Evolutionary conservation across 176 grass and related monocot genomes (phyloP), one percentile per base, ranked within the genome.

Genomic region (Poa annua): DNA sequence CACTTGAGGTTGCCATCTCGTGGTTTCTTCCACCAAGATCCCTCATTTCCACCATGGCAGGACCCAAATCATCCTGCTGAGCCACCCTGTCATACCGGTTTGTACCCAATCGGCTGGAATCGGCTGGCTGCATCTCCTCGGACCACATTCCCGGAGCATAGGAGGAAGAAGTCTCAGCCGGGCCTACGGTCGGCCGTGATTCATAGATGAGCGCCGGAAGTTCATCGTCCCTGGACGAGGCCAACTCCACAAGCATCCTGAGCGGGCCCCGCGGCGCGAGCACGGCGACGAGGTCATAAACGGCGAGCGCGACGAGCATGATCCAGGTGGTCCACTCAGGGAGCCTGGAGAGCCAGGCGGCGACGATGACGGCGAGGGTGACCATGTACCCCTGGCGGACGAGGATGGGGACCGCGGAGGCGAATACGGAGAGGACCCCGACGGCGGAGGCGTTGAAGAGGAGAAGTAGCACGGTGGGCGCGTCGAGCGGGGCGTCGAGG

Each of bases 251-350:
- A 79, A 99, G 93, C 74, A 99, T 93, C 73, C 96, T 82, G 59
- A 99, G 88, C 15, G 96, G 96, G 0, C 96, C 96, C 34, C 89
- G 77, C 3, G 96, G 93, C 7, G 90, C 88, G 51, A 99, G 91
- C 65, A 99, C 96, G 8, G 96, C 96, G 42, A 91, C 93, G 22
- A 96, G 86, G 77, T 99, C 96, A 16, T 99, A 99, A 2, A 92
- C 11, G 3, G 93, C 91, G 66, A 99, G 96, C 20, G 96, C 96
- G 60, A 98, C 48, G 32, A 98, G 96, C 63, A 98, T 90, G 44
- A 85, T 84, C 96, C 96, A 98, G 38, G 96, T 99, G 25, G 96
- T 99, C 96, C 96, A 99, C 63, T 99, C 96, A 0, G 96, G 93
- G 36, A 99, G 85, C 74, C 85, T 83, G 44, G 93, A 86, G 67